Evolutionary conservation across 495 filamentous ascomycete genomes (phyloP).

Genomic region (Neurospora sp.): DNA sequence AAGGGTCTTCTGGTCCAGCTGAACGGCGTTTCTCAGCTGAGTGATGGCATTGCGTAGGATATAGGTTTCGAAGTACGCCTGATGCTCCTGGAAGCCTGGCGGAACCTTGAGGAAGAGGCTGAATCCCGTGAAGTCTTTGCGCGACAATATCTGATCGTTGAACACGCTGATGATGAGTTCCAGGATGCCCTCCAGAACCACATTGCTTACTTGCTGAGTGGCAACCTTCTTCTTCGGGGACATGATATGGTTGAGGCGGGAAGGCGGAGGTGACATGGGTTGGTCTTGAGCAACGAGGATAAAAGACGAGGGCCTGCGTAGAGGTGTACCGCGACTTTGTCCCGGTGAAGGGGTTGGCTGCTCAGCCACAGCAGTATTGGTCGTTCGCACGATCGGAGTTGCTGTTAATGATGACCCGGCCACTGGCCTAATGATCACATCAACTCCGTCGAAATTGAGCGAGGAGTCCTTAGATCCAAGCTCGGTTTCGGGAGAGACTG

Average conservation of each 20-base stretch:
- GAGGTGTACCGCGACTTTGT: conserved; percentile 42
- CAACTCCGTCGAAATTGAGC: conserved; percentile 75
- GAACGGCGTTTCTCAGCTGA: conserved; percentile 56
- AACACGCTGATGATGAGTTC: conserved; percentile 71
- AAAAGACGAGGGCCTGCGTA: conserved; percentile 77
- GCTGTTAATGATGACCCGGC: conserved; percentile 42
- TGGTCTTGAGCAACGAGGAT: conserved; percentile 66
- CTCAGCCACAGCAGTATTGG: conserved; percentile 44
- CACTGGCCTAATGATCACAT: conserved; percentile 68
- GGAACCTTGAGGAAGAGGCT: conserved; percentile 83
- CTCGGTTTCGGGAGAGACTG: conserved; percentile 71
- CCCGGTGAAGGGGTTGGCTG: conserved; percentile 23
- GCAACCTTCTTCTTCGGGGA: conserved; percentile 44
- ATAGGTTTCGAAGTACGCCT: conserved; percentile 90
- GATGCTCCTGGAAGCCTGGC: conserved; percentile 84
- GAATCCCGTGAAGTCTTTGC: conserved; percentile 86
- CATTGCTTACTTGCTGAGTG: conserved; percentile 48
- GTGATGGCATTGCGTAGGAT: conserved; percentile 65
- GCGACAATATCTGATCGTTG: conserved; percentile 65
- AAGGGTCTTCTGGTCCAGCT: conserved; percentile 60
- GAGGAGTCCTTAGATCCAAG: conserved; percentile 66
- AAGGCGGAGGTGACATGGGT: conserved; percentile 42
- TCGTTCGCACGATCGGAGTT: conserved; percentile 61
- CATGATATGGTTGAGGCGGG: conserved; percentile 52
- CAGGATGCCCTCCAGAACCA: conserved; percentile 62